Evolutionary conservation across 306 rosid species (phyloP), one percentile per base, ranked within the genome.

Genomic region (Astragalus membranaceus): DNA sequence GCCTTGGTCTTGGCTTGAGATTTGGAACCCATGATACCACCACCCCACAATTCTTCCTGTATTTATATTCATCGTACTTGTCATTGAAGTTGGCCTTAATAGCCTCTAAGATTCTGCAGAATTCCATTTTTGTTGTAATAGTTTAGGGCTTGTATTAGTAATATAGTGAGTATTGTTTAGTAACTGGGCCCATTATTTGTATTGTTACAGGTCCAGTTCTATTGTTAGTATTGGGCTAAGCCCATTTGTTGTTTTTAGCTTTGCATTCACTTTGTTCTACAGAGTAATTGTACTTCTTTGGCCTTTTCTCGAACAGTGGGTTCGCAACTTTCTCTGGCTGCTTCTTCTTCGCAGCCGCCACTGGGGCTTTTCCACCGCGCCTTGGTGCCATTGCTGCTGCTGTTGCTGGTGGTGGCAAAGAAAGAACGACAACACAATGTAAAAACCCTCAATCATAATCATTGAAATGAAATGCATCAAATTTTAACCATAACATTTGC

Each of bases 11-110:
- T 88, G 63, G 96, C 96, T 76, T 86, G 89, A 16, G 94, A 90
- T 69, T 90, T 90, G 74, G 95, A 83, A 7, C 96, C 96, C 95
- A 90, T 90, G 70, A 90, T 81, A 5, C 96, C 96, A n/a, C n/a
- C n/a, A n/a, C n/a, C n/a, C n/a, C n/a, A n/a, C n/a, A n/a, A n/a
- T n/a, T n/a, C n/a, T n/a, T n/a, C n/a, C n/a, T n/a, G n/a, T n/a
- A n/a, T n/a, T 88, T 72, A 79, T 82, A 77, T 74, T 90, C 96
- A 0, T 88, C 95, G 3, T 51, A 86, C 79, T 86, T 90, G 69
- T 88, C 94, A 2, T 88, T 90, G 83, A 90, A 90, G 81, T 90
- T 90, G 0, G 96, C 96, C 96, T 90, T 88, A 26, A 90, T 86
- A 17, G 96, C 96, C 81, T 90, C 94, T 0, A 90, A 58, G 55